A percentile compares a stretch with the other conserved stretches of the same genome.
These are phyloP conservation scores for Senna tora DNA, from an alignment of 306 rosid genomes.

Conservation along the genomic window DNA sequence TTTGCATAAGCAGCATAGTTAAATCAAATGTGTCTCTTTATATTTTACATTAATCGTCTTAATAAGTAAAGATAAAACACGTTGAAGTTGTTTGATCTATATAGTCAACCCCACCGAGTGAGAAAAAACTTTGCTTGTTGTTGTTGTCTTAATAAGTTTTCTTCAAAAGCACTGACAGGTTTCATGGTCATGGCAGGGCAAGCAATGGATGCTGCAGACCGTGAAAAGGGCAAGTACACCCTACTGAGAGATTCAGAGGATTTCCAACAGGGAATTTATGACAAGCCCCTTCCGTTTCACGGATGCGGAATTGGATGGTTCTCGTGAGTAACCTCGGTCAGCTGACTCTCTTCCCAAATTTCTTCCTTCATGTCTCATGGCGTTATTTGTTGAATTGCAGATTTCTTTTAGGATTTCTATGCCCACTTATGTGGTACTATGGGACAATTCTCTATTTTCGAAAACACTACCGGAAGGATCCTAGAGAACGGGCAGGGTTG, in stretches of 20 bases:
- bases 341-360: constrained; percentile 20
- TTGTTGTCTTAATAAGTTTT: constrained; percentile 32
- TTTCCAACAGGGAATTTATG: constrained; percentile 69
- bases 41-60: constrained; percentile 1
- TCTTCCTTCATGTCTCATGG: constrained; percentile 36
- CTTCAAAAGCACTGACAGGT: constrained; percentile 42
- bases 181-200: constrained; percentile 59
- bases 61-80: too few species aligned
- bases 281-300: constrained; percentile 87
- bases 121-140: too few species aligned
- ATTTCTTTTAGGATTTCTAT: constrained; percentile 78
- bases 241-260: constrained; percentile 78
- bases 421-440: constrained; percentile 86
- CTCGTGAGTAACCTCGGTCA: constrained; percentile 66
- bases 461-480: constrained; percentile 81
- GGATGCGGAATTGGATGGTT: constrained; percentile 99
- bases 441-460: constrained; percentile 86
- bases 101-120: too few species aligned
- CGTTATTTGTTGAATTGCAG: constrained; percentile 49
- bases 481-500: constrained; percentile 94
- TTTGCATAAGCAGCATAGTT: neutral
- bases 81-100: too few species aligned
- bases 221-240: constrained; percentile 67
- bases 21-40: neutral
- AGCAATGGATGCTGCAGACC: constrained; percentile 53